These are phyloP conservation scores for Calvatia gigantea DNA, from an alignment of 768 basidiomycete genomes.

Conservation along the genomic window DNA sequence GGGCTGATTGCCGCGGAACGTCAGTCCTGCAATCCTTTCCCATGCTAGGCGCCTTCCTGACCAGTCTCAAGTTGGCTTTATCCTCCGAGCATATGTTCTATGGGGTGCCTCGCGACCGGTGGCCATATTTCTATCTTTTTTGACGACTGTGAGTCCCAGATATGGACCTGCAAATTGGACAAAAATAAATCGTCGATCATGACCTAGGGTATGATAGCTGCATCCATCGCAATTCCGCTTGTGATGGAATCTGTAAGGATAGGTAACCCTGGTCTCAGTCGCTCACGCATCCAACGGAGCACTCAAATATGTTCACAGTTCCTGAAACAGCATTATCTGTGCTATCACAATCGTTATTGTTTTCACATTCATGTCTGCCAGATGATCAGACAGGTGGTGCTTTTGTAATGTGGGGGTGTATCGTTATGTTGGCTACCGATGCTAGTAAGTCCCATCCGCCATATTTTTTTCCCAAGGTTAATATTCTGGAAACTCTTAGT, in stretches of 20 bases:
- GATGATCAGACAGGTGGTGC: too few relatives aligned
- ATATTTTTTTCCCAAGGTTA: background rate
- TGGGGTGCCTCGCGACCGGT: background rate
- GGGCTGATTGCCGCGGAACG: background rate
- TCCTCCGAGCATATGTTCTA: background rate
- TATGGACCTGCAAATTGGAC: background rate
- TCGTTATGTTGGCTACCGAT: background rate
- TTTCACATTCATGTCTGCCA: too few relatives aligned
- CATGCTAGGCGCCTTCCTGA: background rate
- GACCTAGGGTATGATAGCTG: background rate
- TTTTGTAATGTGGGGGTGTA: background rate
- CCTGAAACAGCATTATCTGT: too few relatives aligned
- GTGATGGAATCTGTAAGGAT: background rate
- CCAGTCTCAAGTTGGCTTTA: background rate
- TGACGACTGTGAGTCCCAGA: background rate
- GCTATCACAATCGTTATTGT: too few relatives aligned
- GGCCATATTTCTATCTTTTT: background rate
- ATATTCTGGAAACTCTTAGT: background rate
- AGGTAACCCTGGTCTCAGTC: too few relatives aligned
- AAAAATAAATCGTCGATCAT: constrained; percentile 7
- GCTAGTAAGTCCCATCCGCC: background rate
- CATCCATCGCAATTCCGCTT: background rate
- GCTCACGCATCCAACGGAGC: too few relatives aligned
- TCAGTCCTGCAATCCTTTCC: background rate
- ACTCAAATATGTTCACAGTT: too few relatives aligned